Evolutionary conservation across 176 grass and related monocot genomes (phyloP).

Genomic region (Hsuehochloa calcarea): DNA sequence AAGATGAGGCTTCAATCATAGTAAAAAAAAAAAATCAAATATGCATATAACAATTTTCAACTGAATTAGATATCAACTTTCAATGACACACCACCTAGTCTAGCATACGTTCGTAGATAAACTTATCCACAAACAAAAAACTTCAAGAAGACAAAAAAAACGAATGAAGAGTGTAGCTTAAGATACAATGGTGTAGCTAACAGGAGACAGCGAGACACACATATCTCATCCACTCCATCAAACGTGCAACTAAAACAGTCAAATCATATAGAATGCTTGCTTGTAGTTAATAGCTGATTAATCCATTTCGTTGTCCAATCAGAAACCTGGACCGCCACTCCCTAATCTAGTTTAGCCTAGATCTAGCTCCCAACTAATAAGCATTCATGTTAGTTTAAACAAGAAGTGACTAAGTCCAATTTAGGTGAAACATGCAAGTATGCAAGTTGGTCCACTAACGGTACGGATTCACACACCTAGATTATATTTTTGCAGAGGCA

Average conservation of each 20-base stretch:
- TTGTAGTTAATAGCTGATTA: not conserved
- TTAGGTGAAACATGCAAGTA: conserved; percentile 9
- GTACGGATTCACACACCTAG: conserved; percentile 32
- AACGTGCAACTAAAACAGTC: conserved; percentile 42
- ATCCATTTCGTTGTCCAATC: conserved; percentile 3
- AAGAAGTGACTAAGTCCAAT: conserved; percentile 21
- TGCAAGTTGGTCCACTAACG: conserved; percentile 31
- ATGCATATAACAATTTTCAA: not conserved
- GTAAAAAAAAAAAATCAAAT: not conserved
- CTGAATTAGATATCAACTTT: not conserved
- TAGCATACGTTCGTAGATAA: not conserved
- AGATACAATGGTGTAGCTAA: not conserved
- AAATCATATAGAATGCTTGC: conserved; percentile 29
- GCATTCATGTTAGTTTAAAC: conserved; percentile 26
- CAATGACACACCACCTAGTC: not conserved
- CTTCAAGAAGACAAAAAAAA: not conserved
- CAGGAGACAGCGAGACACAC: not conserved
- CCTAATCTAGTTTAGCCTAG: conserved; percentile 25
- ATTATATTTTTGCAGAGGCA: not conserved
- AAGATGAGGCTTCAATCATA: not conserved
- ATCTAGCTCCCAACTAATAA: not conserved
- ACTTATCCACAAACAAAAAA: not conserved
- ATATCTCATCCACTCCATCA: conserved; percentile 42
- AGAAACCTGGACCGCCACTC: not conserved
- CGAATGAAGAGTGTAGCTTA: conserved; percentile 17